A percentile compares a stretch with the other conserved stretches of the same genome.
Conservation (phyloP, 2,329 filamentous ascomycete species). For the Phialocephala subalpina region DNA sequence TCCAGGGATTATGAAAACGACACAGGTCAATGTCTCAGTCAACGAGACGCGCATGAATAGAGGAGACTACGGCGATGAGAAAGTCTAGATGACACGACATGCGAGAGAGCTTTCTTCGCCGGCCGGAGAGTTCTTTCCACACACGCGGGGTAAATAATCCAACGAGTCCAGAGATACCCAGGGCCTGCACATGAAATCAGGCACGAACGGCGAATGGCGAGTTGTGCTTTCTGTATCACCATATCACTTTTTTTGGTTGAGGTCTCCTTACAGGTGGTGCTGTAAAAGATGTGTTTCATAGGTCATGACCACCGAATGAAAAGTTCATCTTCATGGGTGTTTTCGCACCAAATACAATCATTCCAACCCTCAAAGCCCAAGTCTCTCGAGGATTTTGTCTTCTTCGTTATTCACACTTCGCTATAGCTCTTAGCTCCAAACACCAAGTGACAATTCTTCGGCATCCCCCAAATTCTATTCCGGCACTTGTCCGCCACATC, state of each 20-base stretch:
- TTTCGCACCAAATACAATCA: constrained; percentile 4
- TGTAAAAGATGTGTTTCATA: constrained; percentile 2
- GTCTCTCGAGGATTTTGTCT: not conserved
- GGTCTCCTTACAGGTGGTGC: not conserved
- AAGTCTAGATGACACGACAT: not conserved
- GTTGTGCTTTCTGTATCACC: not conserved
- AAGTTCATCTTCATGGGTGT: not conserved
- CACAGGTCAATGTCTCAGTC: constrained; percentile 15
- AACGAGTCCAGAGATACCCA: not conserved
- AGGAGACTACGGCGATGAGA: not conserved
- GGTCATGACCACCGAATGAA: not conserved
- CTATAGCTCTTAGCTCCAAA: not conserved
- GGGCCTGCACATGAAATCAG: not conserved
- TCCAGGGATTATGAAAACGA: constrained; percentile 13
- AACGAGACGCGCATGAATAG: not conserved
- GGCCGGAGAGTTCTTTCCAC: not conserved
- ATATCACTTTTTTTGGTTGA: not conserved
- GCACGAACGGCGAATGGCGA: not conserved
- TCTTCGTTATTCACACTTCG: not conserved
- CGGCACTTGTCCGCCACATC: not conserved
- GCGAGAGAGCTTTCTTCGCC: not conserved
- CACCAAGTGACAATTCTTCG: too few species aligned
- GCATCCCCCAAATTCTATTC: not conserved
- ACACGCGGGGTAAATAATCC: not conserved
- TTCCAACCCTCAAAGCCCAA: not conserved